Conservation (phyloP, 2,329 filamentous ascomycete species). For the Macrophomina tecta region DNA sequence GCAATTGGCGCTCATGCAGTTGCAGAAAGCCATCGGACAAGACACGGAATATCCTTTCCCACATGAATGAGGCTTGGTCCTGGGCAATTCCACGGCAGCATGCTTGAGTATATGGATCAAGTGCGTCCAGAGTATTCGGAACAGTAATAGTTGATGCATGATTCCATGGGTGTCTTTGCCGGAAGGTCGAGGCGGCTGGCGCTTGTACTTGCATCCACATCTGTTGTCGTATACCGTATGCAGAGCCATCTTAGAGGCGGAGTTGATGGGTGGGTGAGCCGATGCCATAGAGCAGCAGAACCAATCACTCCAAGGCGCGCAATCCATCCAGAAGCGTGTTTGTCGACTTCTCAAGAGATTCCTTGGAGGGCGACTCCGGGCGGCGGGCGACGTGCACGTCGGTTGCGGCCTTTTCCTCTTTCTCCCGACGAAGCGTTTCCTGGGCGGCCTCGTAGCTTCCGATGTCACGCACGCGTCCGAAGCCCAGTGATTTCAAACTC, state of each 20-base stretch:
- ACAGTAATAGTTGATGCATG: too few relatives aligned
- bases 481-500: slow-evolving; percentile 40
- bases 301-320: slow-evolving; percentile 34
- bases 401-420: slow-evolving; percentile 32
- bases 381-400: slow-evolving; percentile 17
- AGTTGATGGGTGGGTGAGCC: background rate
- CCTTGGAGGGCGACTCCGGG: slow-evolving; percentile 28
- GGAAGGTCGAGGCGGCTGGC: too few relatives aligned
- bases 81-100: too few relatives aligned
- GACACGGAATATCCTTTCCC: too few relatives aligned
- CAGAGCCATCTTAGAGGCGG: background rate
- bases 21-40: background rate
- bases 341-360: slow-evolving; percentile 35
- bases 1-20: background rate
- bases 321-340: slow-evolving; percentile 38
- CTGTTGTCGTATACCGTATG: background rate
- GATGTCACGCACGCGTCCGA: slow-evolving; percentile 41
- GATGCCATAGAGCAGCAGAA: background rate
- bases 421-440: slow-evolving; percentile 38
- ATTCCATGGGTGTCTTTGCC: too few relatives aligned
- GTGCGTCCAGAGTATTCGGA: too few relatives aligned
- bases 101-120: too few relatives aligned
- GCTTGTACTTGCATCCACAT: too few relatives aligned
- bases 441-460: slow-evolving; percentile 44
- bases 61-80: too few relatives aligned